Evolutionary conservation across 1,284 basidiomycete genomes (phyloP), one percentile per base, ranked within the genome.

Genomic region (Melampsora larici-populina): DNA sequence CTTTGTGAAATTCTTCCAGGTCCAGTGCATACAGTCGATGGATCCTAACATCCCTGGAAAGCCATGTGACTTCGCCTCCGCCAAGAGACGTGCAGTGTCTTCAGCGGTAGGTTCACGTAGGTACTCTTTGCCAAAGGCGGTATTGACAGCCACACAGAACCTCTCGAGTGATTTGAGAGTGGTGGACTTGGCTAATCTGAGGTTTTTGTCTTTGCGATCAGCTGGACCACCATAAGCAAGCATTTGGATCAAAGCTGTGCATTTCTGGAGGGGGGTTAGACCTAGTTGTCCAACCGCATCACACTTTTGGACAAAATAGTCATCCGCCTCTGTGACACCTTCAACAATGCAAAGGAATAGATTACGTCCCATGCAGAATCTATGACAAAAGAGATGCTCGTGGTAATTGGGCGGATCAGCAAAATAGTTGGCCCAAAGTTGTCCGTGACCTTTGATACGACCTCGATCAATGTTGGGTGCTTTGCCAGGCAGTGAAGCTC

Each of bases 1-100:
- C 17, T 29, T 43, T n/a, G 70, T 51, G 58, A 7, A 63, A 49
- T 71, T 71, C 70, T 71, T 71, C 55, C 70, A 71, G 11, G 26
- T 40, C 33, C 55, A 71, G 58, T 60, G 70, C 51, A 71, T 71
- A 33, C 55, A 60, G 26, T 71, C 70, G 4, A 71, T 26, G 7
- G 55, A 62, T 60, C 70, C 70, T 21, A 62, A 51, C 51, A 60
- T 62, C 13, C 70, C 70, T 9, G 70, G 58, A 58, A 71, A 62
- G 4, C 70, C 70, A 46, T 21, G 43, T 21, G 29, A 36, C 8
- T 31, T 17, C 36, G 48, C 68, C 9, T 31, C 13, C 13, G 43
- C 33, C 48, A 51, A 51, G 13, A 70, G 51, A 6, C 33, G 29
- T n/a, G n/a, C 29, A 21, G 64, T 8, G n/a, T 73, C 15, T 1